Base-by-base conservation (phyloP, 192 early-diverging fungal species). In the Mortierella claussenii region DNA sequence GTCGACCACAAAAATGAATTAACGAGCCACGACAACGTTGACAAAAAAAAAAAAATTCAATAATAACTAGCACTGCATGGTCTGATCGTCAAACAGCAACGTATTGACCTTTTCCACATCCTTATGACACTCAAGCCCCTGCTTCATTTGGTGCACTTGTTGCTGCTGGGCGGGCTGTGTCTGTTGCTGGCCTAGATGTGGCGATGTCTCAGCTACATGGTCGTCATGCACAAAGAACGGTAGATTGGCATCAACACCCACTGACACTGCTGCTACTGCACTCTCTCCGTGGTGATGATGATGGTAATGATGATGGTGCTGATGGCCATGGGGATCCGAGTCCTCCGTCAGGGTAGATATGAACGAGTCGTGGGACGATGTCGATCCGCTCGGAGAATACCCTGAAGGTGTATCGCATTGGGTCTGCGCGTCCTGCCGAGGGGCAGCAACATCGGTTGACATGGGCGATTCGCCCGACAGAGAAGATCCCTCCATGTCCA, bases 401-500 rank as follows among this genome's bases (percentile, higher is more conserved):
- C 33, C 53, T 4, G 54, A 49, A 21, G 64, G 54, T 1, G 64
- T 55, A 17, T 59, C 57, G 20, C 67, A 69, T 9, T 69, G 67
- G 1, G 57, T 69, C 50, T 59, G 57, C 0, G 57, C 57, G 6
- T 69, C 67, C 43, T 69, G 67, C 8, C 67, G 67, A 11, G 57
- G 30, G 17, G 30, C 37, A 18, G 30, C 20, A 24, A 59, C 11
- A 26, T 37, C 40, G 26, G 34, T 46, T 21, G 58, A 40, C 37
- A 40, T 40, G 37, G 8, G 7, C 7, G 37, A 40, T 40, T 40
- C 37, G 7, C 37, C 37, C 6, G 59, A 55, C 18, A 67, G 45
- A 3, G 73, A 76, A 3, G 73, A 76, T 3, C 61, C 58, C 9
- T 76, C 73, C 73, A 67, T 76, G n/a, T 76, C 73, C 63, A 67